A percentile compares a stretch with the other conserved stretches of the same genome.
Evolutionary conservation across 2,329 filamentous ascomycete genomes (phyloP).

Genomic region (Paecilomyces formosus): DNA sequence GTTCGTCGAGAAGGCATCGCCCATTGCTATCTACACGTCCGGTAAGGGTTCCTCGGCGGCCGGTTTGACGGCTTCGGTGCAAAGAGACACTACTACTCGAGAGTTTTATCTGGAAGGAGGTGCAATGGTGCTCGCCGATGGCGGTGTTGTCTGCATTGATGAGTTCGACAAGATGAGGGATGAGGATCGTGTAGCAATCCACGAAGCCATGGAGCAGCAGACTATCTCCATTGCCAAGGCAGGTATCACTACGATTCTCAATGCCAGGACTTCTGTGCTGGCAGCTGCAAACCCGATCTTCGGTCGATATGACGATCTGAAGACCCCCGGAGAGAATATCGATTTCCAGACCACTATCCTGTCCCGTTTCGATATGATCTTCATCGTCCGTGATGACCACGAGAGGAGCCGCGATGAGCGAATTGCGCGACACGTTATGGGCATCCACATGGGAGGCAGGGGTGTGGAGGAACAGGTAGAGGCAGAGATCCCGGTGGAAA

Average conservation of each 20-base stretch:
- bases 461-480: conserved; percentile 75
- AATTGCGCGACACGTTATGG: conserved; percentile 95
- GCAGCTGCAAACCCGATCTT: conserved; percentile 97
- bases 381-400: conserved; percentile 95
- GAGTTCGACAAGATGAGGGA: conserved; percentile 99
- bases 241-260: conserved; percentile 95
- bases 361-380: conserved; percentile 99
- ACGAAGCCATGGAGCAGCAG: conserved; percentile 99
- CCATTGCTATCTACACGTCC: conserved; percentile 97
- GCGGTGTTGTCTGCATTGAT: conserved; percentile 95
- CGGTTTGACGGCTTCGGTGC: conserved; percentile 93
- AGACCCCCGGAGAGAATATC: conserved; percentile 95
- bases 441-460: conserved; percentile 87
- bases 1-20: conserved; percentile 92
- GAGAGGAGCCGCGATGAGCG: conserved; percentile 81
- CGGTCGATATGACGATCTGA: conserved; percentile 95
- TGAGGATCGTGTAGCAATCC: conserved; percentile 93
- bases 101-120: conserved; percentile 98
- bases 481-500: conserved; percentile 86
- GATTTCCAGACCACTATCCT: conserved; percentile 98
- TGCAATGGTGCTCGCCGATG: conserved; percentile 96
- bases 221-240: conserved; percentile 99
- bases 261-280: conserved; percentile 88
- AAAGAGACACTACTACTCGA: conserved; percentile 81
- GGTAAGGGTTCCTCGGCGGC: conserved; percentile 96